Base-by-base conservation (phyloP, 768 basidiomycete genomes). In the Xerocomellus amylosporus region DNA sequence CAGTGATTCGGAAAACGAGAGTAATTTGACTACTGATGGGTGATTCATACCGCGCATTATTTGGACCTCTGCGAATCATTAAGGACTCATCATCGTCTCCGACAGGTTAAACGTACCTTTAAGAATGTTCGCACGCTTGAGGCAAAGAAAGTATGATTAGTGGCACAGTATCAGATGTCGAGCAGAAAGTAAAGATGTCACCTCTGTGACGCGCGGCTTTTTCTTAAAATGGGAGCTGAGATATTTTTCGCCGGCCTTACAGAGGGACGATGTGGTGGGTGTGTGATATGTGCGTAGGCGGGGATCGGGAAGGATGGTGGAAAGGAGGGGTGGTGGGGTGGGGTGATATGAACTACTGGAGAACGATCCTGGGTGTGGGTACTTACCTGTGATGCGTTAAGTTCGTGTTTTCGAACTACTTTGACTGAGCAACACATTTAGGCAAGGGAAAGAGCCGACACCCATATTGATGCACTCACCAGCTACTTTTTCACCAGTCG, bases 201-300 rank as follows among this genome's bases (percentile, higher is more conserved):
- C 95, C 95, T 97, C 95, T 81, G 92, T 96, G 71, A 88, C 89
- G 80, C 93, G 90, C 79, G 95, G 92, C 79, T 89, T 92, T 78
- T 93, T 93, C 80, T 95, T 95, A 79, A 96, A 95, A 71, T 90
- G 85, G 57, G 86, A 80, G 73, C 93, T 95, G 70, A 98, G 78
- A 75, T 96, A 92, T 74, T 90, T 96, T 71, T 94, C 88, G 68
- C 90, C 90, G 65, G 86, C 87, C 93, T 96, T 72, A 66, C 58
- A 67, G 65, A 64, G 63, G 63, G 63, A 64, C 67, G 64, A 69
- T 64, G 55, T 48, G 56, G 51, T 54, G 37, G 39, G 50, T 39
- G 54, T 49, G 48, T 56, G 48, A 50, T n/a, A 40, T 52, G 58
- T 61, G 58, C 45, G 34, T 22, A 31, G 49, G 49, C 48, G 54